phyloP scores from a whole-genome alignment of 805 yeast species.

The Candida cerambycidarum region DNA sequence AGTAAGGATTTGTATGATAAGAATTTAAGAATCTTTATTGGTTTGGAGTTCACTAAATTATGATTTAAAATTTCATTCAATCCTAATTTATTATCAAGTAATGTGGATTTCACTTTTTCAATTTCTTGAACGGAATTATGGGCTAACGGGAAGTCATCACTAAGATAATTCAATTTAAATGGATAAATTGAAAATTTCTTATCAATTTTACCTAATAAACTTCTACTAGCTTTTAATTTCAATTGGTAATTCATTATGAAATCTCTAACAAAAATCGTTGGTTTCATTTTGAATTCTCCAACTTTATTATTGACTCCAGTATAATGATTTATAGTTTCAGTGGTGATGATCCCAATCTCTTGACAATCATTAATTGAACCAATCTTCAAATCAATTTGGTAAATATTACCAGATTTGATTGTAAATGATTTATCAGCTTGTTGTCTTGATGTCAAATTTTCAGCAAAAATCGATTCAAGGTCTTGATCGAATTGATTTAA shows the following conservation, averaged over 20 bases:
- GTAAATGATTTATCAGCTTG: conserved; percentile 57
- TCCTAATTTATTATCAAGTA: conserved; percentile 69
- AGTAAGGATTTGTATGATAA: conserved; percentile 68
- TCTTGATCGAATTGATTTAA: conserved; percentile 30
- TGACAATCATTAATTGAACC: conserved; percentile 56
- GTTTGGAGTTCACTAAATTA: conserved; percentile 71
- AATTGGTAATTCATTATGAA: conserved; percentile 78
- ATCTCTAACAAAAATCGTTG: conserved; percentile 81
- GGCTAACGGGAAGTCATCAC: conserved; percentile 60
- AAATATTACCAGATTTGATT: conserved; percentile 81
- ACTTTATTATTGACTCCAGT: conserved; percentile 61
- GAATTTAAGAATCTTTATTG: conserved; percentile 70
- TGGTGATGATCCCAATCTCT: conserved; percentile 67
- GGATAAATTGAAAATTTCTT: conserved; percentile 83
- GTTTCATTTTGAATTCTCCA: conserved; percentile 53
- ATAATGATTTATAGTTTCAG: conserved; percentile 63
- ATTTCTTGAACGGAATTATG: conserved; percentile 38
- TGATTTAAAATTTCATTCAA: conserved; percentile 77
- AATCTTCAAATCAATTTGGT: conserved; percentile 79
- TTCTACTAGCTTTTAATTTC: conserved; percentile 72
- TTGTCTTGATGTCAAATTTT: conserved; percentile 18
- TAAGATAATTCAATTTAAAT: conserved; percentile 76
- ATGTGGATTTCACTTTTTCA: conserved; percentile 49
- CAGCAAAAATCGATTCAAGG: conserved; percentile 10
- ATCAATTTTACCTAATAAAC: conserved; percentile 68